These are phyloP conservation scores for Venustampulla echinocandica DNA, from an alignment of 495 filamentous ascomycete genomes.

Conservation along the genomic window DNA sequence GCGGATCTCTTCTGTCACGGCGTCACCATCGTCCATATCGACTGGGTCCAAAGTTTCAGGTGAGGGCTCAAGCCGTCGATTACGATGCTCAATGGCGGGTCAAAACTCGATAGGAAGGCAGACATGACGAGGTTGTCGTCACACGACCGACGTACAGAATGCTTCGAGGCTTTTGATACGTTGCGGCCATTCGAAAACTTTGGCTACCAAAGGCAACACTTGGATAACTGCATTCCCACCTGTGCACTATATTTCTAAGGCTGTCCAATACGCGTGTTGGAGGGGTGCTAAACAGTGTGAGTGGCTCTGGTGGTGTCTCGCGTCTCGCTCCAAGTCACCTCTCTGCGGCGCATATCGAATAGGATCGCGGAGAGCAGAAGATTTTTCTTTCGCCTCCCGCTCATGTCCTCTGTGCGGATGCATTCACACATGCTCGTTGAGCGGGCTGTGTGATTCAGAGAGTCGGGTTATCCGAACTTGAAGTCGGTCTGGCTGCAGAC, in stretches of 20 bases:
- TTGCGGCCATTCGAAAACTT: neutral
- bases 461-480: neutral
- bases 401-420: neutral
- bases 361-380: neutral
- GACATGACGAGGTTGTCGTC: neutral
- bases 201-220: neutral
- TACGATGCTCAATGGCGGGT: neutral
- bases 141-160: neutral
- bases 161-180: neutral
- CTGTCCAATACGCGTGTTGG: slow-evolving; percentile 15
- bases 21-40: slow-evolving; percentile 4
- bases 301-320: slow-evolving; percentile 16
- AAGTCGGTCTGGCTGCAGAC: neutral
- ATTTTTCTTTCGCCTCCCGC: neutral
- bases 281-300: slow-evolving; percentile 13
- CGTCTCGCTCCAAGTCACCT: slow-evolving; percentile 15
- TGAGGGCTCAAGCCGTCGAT: neutral
- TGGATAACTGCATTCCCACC: slow-evolving; percentile 15
- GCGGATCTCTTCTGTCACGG: slow-evolving; percentile 2
- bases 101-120: neutral
- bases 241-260: slow-evolving; percentile 8
- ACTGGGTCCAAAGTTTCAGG: slow-evolving; percentile 8
- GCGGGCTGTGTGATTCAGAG: slow-evolving; percentile 12
- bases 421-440: slow-evolving; percentile 1
- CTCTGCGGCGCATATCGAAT: slow-evolving; percentile 16